Evolutionary conservation across 2,329 filamentous ascomycete genomes (phyloP).

Genomic region (Nemania sp.): DNA sequence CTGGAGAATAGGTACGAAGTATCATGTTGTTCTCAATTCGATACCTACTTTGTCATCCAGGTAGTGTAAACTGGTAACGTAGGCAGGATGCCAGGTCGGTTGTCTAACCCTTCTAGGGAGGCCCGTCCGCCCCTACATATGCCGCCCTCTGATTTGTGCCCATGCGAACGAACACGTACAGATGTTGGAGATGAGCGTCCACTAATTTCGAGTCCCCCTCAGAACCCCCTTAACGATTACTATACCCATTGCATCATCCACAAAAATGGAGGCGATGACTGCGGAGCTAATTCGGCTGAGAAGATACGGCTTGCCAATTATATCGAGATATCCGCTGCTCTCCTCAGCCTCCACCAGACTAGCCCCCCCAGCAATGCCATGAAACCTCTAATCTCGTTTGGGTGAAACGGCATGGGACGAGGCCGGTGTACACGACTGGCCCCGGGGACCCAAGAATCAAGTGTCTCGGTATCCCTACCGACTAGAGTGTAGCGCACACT

Average conservation of each 20-base stretch:
- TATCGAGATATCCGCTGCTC: conserved; percentile 6
- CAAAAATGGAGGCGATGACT: not conserved
- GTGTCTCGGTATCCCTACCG: conserved; percentile 2
- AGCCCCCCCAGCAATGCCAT: conserved; percentile 23
- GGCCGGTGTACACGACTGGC: not conserved
- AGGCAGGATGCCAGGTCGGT: not conserved
- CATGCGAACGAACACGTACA: conserved; percentile 8
- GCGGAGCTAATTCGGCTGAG: not conserved
- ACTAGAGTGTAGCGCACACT: not conserved
- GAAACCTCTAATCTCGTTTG: conserved; percentile 22
- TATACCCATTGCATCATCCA: conserved; percentile 8
- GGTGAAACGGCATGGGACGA: conserved; percentile 10
- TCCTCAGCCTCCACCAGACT: conserved; percentile 29
- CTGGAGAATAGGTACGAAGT: too few relatives aligned
- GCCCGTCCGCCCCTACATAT: conserved; percentile 4
- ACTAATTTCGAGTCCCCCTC: not conserved
- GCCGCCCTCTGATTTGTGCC: conserved; percentile 21
- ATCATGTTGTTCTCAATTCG: conserved; percentile 1
- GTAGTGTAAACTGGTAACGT: not conserved
- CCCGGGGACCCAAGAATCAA: conserved; percentile 9
- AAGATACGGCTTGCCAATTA: conserved; percentile 14
- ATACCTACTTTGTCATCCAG: not conserved
- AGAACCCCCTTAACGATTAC: not conserved
- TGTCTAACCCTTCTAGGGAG: conserved; percentile 11
- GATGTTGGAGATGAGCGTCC: not conserved